Base-by-base conservation (phyloP, 345 rosid species). In the Gossypium mustelinum region DNA sequence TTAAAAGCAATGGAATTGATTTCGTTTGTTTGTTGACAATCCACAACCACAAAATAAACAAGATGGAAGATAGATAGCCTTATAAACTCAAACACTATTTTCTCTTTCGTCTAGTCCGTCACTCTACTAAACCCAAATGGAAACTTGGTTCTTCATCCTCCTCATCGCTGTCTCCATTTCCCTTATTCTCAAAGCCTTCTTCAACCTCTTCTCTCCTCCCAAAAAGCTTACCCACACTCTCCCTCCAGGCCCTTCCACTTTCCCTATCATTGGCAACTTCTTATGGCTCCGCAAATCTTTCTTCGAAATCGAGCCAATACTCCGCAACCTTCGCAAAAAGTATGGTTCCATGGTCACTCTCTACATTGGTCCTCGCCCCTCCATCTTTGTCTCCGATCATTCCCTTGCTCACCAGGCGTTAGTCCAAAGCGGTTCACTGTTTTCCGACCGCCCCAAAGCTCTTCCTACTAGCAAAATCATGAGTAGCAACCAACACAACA, bases 331-430 rank as follows among this genome's bases (percentile, higher is more conserved):
- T 48, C 60, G 75, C 50, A 34, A 29, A 5, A 86, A 79, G 34
- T 73, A 74, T n/a, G 86, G 89, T 55, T 83, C 85, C 57, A 72
- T 83, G 60, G 61, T 87, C 76, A 77, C 86, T 0, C 80, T 64
- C 50, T 9, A 41, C 27, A n/a, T 64, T 7, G 58, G 58, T 54
- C 7, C 58, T 6, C 58, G 56, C 11, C 85, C 88, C 3, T 39
- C 80, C 16, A 79, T 86, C 14, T 81, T 86, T 74, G 78, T 88
- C 50, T 61, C 83, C 22, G 83, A 82, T 50, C 84, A 68, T 55
- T 76, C 80, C 34, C 83, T 84, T 2, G 83, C 86, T 27, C 82
- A 87, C 74, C 81, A 86, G 61, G 82, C 85, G 1, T 79, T 87
- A 9, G 76, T 87, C 72, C 89, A 82, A 65, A 83, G 84, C 34